These are phyloP conservation scores for Lecanosticta acicola DNA, from an alignment of 2,329 filamentous ascomycete genomes.

Conservation along the genomic window DNA sequence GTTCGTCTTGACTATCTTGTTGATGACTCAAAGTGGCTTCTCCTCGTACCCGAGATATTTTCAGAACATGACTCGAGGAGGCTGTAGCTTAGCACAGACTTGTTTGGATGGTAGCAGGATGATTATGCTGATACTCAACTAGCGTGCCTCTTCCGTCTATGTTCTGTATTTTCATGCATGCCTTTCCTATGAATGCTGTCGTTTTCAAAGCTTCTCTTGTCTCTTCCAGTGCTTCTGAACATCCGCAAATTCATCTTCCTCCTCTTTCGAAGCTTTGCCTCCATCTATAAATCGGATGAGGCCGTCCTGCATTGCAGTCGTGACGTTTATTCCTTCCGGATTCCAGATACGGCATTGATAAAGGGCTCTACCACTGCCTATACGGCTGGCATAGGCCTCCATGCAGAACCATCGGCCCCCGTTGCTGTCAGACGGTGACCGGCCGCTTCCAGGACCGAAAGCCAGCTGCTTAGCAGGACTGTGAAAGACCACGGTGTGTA, in stretches of 20 bases:
- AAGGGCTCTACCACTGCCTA: constrained; percentile 41
- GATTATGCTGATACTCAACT: too few relatives aligned
- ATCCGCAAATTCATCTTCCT: not conserved
- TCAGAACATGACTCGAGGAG: too few relatives aligned
- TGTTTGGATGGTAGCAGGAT: too few relatives aligned
- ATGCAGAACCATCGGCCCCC: constrained; percentile 44
- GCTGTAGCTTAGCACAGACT: too few relatives aligned
- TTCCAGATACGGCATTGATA: constrained; percentile 46
- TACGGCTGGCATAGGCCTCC: constrained; percentile 44
- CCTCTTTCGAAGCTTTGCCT: not conserved
- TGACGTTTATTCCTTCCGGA: constrained; percentile 39
- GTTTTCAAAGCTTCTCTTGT: constrained; percentile 2
- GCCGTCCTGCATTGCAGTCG: constrained; percentile 47
- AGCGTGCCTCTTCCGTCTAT: too few relatives aligned
- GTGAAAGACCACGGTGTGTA: constrained; percentile 47
- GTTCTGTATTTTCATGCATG: not conserved
- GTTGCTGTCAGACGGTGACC: constrained; percentile 27
- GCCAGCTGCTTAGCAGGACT: constrained; percentile 36
- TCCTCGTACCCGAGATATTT: too few relatives aligned
- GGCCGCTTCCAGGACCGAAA: constrained; percentile 26
- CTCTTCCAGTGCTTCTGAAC: constrained; percentile 14
- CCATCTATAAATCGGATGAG: constrained; percentile 33
- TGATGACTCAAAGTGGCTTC: too few relatives aligned
- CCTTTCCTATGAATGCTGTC: not conserved
- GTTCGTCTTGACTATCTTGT: too few relatives aligned